Evolutionary conservation across 2,329 filamentous ascomycete genomes (phyloP).

Genomic region (Arthrobotrys sphaeroides): DNA sequence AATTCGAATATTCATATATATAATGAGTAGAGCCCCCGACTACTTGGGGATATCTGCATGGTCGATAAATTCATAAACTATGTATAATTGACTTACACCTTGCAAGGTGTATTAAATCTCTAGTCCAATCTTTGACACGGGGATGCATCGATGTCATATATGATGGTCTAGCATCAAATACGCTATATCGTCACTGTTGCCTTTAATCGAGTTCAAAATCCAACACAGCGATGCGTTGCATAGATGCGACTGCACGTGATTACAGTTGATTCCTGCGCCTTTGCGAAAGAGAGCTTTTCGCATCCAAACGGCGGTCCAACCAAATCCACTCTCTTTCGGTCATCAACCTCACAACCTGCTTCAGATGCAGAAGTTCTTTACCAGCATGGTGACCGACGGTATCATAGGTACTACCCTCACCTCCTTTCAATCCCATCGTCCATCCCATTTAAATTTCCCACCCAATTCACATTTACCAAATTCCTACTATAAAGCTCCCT

Average conservation of each 20-base stretch:
- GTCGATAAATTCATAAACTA: too few species aligned
- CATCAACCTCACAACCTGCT: neutral
- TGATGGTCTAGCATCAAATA: too few species aligned
- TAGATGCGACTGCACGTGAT: neutral
- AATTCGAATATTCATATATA: too few species aligned
- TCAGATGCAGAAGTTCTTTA: conserved; percentile 30
- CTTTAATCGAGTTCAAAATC: neutral
- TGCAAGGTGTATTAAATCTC: too few species aligned
- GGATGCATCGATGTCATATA: too few species aligned
- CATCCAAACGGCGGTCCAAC: neutral
- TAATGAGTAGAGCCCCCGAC: too few species aligned
- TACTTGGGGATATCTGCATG: too few species aligned
- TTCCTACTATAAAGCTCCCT: neutral
- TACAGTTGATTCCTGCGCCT: neutral
- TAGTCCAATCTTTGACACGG: too few species aligned
- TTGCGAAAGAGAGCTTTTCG: conserved; percentile 1
- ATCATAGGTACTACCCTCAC: conserved; percentile 36
- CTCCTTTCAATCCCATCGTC: neutral
- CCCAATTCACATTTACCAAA: too few species aligned
- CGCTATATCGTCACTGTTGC: too few species aligned
- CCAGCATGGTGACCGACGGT: conserved; percentile 44
- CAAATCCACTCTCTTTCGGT: neutral
- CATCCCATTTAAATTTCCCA: too few species aligned
- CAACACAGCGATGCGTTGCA: conserved; percentile 6
- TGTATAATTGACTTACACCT: too few species aligned